Base-by-base conservation (phyloP, 1,139 yeast genomes). In the Candida dubliniensis region DNA sequence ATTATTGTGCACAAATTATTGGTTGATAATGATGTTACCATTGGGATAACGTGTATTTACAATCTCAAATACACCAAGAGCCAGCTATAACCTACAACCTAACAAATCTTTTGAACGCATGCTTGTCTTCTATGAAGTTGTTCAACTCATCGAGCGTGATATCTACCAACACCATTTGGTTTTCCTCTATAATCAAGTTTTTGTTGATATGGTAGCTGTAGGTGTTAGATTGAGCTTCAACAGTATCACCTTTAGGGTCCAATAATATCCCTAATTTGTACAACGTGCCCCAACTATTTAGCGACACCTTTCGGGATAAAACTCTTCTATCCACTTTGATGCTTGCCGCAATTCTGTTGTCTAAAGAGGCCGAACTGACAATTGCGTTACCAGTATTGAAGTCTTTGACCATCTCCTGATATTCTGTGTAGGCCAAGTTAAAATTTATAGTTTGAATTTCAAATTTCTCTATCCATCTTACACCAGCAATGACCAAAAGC, bases 371-470 rank as follows among this genome's bases (percentile, higher is more conserved):
- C 23, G 76, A 45, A 11, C 32, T 13, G 13, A 31, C 29, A 1
- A 63, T 54, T 0, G 67, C 51, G 1, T 69, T 59, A 7, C 63
- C 65, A 24, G 74, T 73, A 48, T 81, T 77, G 47, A 74, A 64
- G 0, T 61, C 56, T 46, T 77, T 76, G 37, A 82, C 71, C 73
- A 82, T 74, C 1, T 66, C 68, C n/a, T 63, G 60, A 60, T 89
- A 93, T 61, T 93, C 98, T 34, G 82, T 82, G 59, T 84, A 86
- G 0, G 85, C 87, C 49, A 89, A 69, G 52, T 85, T 87, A 64
- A 90, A 84, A 60, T 89, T 91, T 18, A 83, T 70, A 11, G 71
- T 68, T 24, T 72, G 80, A 12, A 81, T 65, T 31, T 79, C 82
- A 31, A 76, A 76, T 54, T 83, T 84, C 46, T 79, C 73, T 15